Percentiles rank a stretch among this genome's conserved stretches.
Evolutionary conservation across 75 land plant genomes (phyloP).

Genomic region (Pinus taeda): DNA sequence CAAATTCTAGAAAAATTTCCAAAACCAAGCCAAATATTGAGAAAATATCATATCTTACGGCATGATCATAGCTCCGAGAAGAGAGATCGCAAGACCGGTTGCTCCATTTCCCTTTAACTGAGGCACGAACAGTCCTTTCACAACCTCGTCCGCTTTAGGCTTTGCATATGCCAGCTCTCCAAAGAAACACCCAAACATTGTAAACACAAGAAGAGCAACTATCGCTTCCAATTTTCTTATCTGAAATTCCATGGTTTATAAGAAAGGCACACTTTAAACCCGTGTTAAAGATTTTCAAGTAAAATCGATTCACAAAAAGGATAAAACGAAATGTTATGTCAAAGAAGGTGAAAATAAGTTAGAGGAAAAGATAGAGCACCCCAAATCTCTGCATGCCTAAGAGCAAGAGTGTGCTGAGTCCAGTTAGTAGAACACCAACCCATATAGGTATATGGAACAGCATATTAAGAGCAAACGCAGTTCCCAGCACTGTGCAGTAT

Average conservation of each 20-base stretch:
- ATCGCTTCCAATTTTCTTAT: conserved; percentile 62
- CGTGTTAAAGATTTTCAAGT: too few relatives aligned
- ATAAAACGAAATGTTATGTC: too few relatives aligned
- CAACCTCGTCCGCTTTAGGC: conserved; percentile 47
- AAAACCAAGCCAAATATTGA: too few relatives aligned
- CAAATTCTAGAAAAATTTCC: too few relatives aligned
- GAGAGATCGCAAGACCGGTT: conserved; percentile 67
- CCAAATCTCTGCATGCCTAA: conserved; percentile 80
- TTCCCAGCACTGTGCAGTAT: conserved; percentile 59
- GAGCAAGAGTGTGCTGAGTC: conserved; percentile 69
- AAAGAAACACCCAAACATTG: conserved; percentile 62
- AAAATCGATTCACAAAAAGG: too few relatives aligned
- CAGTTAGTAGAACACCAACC: conserved; percentile 83
- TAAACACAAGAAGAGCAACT: conserved; percentile 54
- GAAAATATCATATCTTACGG: conserved; percentile 29
- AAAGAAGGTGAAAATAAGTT: too few relatives aligned
- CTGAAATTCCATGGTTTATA: neutral
- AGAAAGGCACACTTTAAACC: too few relatives aligned
- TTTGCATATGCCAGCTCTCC: conserved; percentile 61
- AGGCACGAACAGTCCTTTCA: conserved; percentile 66
- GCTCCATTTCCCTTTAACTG: conserved; percentile 48
- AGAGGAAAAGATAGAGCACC: conserved; percentile 17
- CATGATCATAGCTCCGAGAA: conserved; percentile 80
- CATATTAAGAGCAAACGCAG: conserved; percentile 86
- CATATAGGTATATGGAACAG: conserved; percentile 86